Conservation (phyloP, 2,329 filamentous ascomycete species). For the Geosmithia putterillii region DNA sequence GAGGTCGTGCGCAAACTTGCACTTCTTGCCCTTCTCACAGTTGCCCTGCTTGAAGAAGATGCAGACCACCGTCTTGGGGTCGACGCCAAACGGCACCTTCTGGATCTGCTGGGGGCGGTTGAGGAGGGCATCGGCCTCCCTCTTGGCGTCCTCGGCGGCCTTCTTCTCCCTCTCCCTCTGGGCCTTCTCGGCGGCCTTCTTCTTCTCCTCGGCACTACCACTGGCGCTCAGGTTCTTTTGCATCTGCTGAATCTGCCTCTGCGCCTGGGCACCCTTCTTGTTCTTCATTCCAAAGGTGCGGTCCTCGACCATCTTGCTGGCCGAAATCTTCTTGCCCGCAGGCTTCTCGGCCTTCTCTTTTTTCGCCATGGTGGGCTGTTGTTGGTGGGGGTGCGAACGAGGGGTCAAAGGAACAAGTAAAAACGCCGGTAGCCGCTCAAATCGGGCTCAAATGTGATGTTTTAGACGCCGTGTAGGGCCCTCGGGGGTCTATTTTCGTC, state of each 20-base stretch:
- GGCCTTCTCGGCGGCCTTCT: slow-evolving; percentile 55
- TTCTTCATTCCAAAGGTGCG: slow-evolving; percentile 99
- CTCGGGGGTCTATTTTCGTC: background rate
- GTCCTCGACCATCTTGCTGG: slow-evolving; percentile 65
- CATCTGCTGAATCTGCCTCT: slow-evolving; percentile 83
- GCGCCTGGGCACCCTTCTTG: slow-evolving; percentile 86
- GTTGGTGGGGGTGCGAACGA: slow-evolving; percentile 11
- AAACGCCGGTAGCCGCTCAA: background rate
- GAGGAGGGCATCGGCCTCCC: slow-evolving; percentile 70
- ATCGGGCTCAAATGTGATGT: background rate
- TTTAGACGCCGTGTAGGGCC: background rate
- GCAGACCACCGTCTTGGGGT: slow-evolving; percentile 94
- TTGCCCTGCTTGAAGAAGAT: slow-evolving; percentile 95
- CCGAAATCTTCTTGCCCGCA: slow-evolving; percentile 34
- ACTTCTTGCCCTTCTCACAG: slow-evolving; percentile 95
- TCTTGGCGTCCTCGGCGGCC: slow-evolving; percentile 74
- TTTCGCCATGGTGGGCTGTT: slow-evolving; percentile 56
- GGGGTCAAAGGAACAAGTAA: background rate
- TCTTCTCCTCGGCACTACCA: slow-evolving; percentile 80
- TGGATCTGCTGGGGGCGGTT: slow-evolving; percentile 90
- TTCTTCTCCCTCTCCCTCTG: slow-evolving; percentile 76
- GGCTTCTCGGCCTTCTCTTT: slow-evolving; percentile 35
- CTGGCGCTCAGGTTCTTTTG: slow-evolving; percentile 59
- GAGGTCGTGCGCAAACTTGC: slow-evolving; percentile 93
- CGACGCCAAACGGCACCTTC: slow-evolving; percentile 94